These are phyloP conservation scores for Crithidia expoeki DNA, from an alignment of 208 protist species.

Conservation along the genomic window DNA sequence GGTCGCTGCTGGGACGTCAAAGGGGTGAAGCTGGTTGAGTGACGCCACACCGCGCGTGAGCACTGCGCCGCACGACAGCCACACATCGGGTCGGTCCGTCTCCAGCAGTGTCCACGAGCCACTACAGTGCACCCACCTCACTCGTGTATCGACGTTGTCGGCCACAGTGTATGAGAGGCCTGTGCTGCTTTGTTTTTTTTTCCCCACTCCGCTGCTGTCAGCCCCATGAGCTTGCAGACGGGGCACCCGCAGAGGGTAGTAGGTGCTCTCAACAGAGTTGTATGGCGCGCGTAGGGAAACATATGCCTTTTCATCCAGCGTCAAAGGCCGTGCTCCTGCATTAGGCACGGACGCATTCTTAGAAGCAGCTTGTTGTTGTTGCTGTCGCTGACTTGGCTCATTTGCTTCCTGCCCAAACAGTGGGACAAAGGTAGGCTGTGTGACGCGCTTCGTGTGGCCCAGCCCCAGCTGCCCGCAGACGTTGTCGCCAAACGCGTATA, in stretches of 20 bases:
- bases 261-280: slow-evolving; percentile 60
- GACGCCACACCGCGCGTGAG: slow-evolving; percentile 47
- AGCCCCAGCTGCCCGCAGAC: slow-evolving; percentile 78
- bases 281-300: slow-evolving; percentile 63
- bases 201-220: slow-evolving; percentile 14
- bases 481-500: slow-evolving; percentile 87
- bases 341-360: background rate
- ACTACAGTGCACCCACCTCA: slow-evolving; percentile 40
- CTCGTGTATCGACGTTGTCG: slow-evolving; percentile 12
- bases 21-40: background rate
- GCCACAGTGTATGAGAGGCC: slow-evolving; percentile 16
- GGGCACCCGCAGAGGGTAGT: slow-evolving; percentile 70
- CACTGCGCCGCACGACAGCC: slow-evolving; percentile 53
- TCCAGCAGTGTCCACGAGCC: slow-evolving; percentile 51
- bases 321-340: slow-evolving; percentile 1
- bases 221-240: slow-evolving; percentile 57
- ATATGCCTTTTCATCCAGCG: slow-evolving; percentile 61
- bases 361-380: background rate
- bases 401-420: background rate
- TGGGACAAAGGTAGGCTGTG: slow-evolving; percentile 18
- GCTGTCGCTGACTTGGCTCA: background rate
- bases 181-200: slow-evolving; percentile 21
- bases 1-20: background rate
- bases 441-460: slow-evolving; percentile 53
- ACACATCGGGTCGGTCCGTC: slow-evolving; percentile 30